Base-by-base conservation (phyloP, 23 red algal genomes). In the Gracilaria vermiculophylla region DNA sequence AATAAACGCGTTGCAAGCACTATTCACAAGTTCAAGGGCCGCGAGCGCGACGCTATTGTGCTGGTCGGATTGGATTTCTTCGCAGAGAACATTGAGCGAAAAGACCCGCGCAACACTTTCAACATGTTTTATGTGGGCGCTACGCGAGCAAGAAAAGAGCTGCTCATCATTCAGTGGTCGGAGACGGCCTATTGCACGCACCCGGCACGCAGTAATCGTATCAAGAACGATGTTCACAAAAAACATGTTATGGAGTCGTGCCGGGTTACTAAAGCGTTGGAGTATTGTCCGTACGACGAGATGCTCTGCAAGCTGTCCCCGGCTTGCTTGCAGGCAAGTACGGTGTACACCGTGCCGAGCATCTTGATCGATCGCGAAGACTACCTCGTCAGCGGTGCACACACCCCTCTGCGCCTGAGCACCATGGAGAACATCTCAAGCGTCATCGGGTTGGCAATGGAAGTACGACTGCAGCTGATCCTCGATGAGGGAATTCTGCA, bases 81-180 rank as follows among this genome's bases (percentile, higher is more conserved):
- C 43, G 28, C 39, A 45, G 67, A 73, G 67, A 25, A 8, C 39
- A 32, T 73, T 32, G 67, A 73, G 29, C 9, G 19, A 42, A 21
- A 4, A n/a, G 67, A 73, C 21, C 67, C 67, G 10, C 37, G 67
- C 24, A 73, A 48, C 31, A n/a, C 40, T 25, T 73, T 73, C 32
- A 73, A 73, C 67, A 73, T 73, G 67, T 73, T 73, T 32, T 73
- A 73, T 14, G 67, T 73, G n/a, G 67, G 67, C 21, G 67, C 67
- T 19, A 73, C 67, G 5, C 67, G 67, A 4, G 67, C 67, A 41
- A n/a, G 67, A 73, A 42, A 48, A 27, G 20, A 73, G 32, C 21
- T 73, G 28, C 67, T 73, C 67, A 73, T 73, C 20, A 27, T 73
- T 19, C 67, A 73, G 15, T 73, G 67, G 67, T 73, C 39, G 37